These are phyloP conservation scores for Euryodendron excelsum DNA, from an alignment of 148 eudicot genomes.

Conservation along the genomic window DNA sequence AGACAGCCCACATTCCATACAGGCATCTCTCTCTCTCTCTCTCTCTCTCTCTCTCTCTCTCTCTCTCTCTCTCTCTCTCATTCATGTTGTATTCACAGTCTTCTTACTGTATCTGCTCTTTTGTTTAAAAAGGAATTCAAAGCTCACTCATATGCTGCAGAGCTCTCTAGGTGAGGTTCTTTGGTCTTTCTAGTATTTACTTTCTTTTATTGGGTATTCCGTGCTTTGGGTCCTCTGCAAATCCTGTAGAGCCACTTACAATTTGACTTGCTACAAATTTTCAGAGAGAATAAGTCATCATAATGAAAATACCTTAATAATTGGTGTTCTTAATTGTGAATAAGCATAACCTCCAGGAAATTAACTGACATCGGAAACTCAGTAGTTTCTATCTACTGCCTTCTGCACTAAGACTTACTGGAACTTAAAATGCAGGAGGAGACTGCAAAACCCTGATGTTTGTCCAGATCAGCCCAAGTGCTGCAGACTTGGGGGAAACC, in stretches of 20 bases:
- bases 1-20: constrained; percentile 84
- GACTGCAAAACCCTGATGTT: constrained; percentile 97
- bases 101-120: constrained; percentile 11
- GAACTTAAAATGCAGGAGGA: constrained; percentile 58
- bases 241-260: too few species aligned
- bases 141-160: constrained; percentile 95
- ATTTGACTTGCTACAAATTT: too few species aligned
- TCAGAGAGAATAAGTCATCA: too few species aligned
- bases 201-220: not conserved
- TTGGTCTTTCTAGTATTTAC: not conserved
- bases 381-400: not conserved
- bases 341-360: too few species aligned
- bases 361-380: not conserved
- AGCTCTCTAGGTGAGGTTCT: constrained; percentile 79
- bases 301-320: too few species aligned
- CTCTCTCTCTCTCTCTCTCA: not conserved
- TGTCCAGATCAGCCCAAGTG: constrained; percentile 82
- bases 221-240: too few species aligned
- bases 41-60: not conserved
- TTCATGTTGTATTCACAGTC: not conserved
- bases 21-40: constrained; percentile 37
- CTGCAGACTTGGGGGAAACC: constrained; percentile 78
- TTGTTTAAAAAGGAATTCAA: constrained; percentile 67
- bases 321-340: too few species aligned
- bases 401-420: not conserved